These are phyloP conservation scores for Bacidia gigantensis DNA, from an alignment of 495 filamentous ascomycete genomes.

Conservation along the genomic window DNA sequence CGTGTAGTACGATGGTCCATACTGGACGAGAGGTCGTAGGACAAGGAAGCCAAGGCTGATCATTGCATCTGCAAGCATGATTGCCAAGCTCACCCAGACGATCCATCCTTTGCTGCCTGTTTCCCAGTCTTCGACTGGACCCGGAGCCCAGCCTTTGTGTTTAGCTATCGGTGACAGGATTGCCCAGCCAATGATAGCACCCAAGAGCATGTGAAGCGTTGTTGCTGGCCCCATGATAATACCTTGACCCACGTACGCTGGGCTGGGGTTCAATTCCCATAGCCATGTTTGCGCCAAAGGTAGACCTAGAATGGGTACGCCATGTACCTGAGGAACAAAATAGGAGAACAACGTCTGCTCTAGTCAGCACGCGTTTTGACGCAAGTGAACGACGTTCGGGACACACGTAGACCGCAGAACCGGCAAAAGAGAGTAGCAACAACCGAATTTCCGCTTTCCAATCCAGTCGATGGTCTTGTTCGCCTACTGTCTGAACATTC, in stretches of 20 bases:
- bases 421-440: conserved; percentile 41
- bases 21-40: conserved; percentile 41
- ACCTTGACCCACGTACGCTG: conserved; percentile 75
- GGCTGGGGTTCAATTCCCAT: conserved; percentile 90
- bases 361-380: no score
- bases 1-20: conserved; percentile 25
- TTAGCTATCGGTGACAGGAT: conserved; percentile 83
- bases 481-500: conserved; percentile 7
- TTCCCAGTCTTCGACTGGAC: conserved; percentile 73
- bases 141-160: conserved; percentile 75
- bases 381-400: conserved; percentile 22
- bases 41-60: conserved; percentile 76
- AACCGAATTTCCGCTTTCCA: conserved; percentile 52
- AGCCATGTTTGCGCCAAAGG: conserved; percentile 68
- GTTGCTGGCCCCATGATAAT: conserved; percentile 82
- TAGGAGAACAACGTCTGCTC: conserved; percentile 87
- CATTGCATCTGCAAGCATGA: conserved; percentile 91
- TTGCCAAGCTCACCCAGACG: conserved; percentile 84
- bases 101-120: conserved; percentile 95
- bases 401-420: conserved; percentile 43
- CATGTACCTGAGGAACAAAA: conserved; percentile 74
- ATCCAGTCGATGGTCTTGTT: conserved; percentile 31
- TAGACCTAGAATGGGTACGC: conserved; percentile 72
- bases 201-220: conserved; percentile 89
- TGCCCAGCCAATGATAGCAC: conserved; percentile 82